These are phyloP conservation scores for Trichoderma cornu-damae DNA, from an alignment of 2,329 filamentous ascomycete species.

Conservation along the genomic window DNA sequence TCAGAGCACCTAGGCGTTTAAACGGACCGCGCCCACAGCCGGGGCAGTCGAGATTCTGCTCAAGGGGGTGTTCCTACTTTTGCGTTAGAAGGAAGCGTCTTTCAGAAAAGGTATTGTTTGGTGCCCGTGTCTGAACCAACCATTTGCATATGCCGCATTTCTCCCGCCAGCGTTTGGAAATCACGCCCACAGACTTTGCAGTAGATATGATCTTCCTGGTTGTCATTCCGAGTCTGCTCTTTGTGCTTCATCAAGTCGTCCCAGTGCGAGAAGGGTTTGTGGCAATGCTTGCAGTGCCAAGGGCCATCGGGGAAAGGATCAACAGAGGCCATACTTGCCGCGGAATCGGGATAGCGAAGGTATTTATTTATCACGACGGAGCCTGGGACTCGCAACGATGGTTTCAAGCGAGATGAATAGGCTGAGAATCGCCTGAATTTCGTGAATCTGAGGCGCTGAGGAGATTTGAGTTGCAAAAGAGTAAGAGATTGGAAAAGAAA, in stretches of 20 bases:
- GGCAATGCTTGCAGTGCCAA: constrained; percentile 31
- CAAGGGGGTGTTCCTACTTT: constrained; percentile 36
- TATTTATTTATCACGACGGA: too few species aligned
- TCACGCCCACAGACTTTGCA: constrained; percentile 37
- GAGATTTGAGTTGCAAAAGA: not conserved
- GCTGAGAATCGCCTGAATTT: not conserved
- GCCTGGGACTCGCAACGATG: not conserved
- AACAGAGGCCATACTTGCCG: not conserved
- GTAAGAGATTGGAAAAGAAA: not conserved
- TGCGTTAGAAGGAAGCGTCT: not conserved
- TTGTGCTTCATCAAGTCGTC: constrained; percentile 31
- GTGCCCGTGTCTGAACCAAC: constrained; percentile 24
- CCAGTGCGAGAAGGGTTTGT: constrained; percentile 25
- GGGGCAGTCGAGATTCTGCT: constrained; percentile 43
- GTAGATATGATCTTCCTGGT: constrained; percentile 30
- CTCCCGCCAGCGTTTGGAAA: constrained; percentile 32
- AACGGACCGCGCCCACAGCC: constrained; percentile 41
- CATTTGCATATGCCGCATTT: constrained; percentile 34
- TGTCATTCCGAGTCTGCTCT: constrained; percentile 23
- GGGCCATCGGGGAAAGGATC: constrained; percentile 14
- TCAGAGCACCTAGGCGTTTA: constrained; percentile 33
- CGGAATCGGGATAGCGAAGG: not conserved
- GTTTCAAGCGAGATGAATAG: not conserved
- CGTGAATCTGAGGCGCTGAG: not conserved
- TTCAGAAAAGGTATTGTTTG: not conserved